Percentiles rank a stretch among this genome's conserved stretches.
Evolutionary conservation across 441 rosid genomes (phyloP).

Genomic region (Pelargonium myrrhifolium): DNA sequence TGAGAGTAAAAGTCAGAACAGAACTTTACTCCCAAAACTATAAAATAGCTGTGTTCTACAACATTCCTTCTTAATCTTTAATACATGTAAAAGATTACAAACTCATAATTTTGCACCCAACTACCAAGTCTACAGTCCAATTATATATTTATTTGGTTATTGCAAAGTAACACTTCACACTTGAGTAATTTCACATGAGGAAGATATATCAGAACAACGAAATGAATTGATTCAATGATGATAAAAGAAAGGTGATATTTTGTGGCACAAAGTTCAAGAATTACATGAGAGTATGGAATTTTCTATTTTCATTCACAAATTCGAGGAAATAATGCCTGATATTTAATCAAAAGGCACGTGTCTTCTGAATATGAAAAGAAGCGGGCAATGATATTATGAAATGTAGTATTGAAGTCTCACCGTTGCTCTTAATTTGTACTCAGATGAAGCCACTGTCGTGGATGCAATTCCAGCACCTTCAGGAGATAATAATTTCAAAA

Average conservation of each 20-base stretch:
- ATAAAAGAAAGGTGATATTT: not conserved
- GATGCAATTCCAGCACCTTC: conserved; percentile 27
- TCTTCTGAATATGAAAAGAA: not conserved
- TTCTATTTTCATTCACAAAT: conserved; percentile 2
- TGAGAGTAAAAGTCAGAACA: not conserved
- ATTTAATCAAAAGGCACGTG: not conserved
- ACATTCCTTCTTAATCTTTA: not conserved
- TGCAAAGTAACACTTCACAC: not conserved
- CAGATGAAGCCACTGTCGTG: conserved; percentile 52
- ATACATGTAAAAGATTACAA: not conserved
- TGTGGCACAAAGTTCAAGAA: not conserved
- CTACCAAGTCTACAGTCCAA: not conserved
- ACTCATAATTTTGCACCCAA: not conserved
- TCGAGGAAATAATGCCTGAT: not conserved
- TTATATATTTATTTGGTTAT: not conserved
- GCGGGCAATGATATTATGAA: not conserved
- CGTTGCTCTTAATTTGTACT: conserved; percentile 64
- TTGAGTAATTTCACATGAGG: not conserved
- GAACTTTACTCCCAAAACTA: not conserved
- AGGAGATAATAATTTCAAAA: conserved; percentile 34
- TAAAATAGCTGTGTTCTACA: not conserved
- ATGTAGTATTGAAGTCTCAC: conserved; percentile 31
- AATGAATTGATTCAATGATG: not conserved
- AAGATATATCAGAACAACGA: not conserved
- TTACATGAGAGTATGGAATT: not conserved